These are phyloP conservation scores for Cordyceps javanica DNA, from an alignment of 2,329 filamentous ascomycete genomes.

Conservation along the genomic window DNA sequence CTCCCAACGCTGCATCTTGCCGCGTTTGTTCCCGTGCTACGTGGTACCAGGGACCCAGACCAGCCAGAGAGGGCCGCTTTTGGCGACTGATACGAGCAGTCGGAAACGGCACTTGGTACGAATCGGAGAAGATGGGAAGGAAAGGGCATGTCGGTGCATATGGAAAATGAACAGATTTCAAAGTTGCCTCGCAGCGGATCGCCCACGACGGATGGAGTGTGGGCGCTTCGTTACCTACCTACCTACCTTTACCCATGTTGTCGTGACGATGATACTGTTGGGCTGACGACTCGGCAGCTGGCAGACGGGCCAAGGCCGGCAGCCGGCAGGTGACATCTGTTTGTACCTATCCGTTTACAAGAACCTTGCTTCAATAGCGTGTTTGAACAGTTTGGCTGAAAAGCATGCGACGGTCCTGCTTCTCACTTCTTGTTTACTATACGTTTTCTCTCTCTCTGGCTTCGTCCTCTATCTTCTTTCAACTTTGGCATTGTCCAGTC, in stretches of 20 bases:
- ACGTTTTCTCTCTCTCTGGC: neutral
- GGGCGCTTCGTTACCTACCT: no score
- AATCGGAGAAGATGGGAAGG: no score
- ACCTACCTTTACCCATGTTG: no score
- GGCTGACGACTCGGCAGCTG: neutral
- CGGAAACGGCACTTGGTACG: neutral
- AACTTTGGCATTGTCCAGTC: neutral
- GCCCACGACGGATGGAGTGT: no score
- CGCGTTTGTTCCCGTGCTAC: constrained; percentile 7
- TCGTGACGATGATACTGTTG: neutral
- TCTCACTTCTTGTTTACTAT: neutral
- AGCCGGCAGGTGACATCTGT: constrained; percentile 9
- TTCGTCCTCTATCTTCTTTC: neutral
- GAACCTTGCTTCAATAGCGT: neutral
- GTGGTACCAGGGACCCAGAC: neutral
- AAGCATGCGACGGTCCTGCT: neutral
- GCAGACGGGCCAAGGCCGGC: neutral
- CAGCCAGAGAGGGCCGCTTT: neutral
- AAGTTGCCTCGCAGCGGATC: no score
- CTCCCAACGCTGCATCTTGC: neutral
- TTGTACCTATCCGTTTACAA: constrained; percentile 5
- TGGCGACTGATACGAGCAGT: constrained; percentile 2
- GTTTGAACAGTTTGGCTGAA: neutral
- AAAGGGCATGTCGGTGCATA: no score
- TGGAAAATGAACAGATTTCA: no score